Conservation (phyloP, 2,329 filamentous ascomycete species). For the Fusarium poae region DNA sequence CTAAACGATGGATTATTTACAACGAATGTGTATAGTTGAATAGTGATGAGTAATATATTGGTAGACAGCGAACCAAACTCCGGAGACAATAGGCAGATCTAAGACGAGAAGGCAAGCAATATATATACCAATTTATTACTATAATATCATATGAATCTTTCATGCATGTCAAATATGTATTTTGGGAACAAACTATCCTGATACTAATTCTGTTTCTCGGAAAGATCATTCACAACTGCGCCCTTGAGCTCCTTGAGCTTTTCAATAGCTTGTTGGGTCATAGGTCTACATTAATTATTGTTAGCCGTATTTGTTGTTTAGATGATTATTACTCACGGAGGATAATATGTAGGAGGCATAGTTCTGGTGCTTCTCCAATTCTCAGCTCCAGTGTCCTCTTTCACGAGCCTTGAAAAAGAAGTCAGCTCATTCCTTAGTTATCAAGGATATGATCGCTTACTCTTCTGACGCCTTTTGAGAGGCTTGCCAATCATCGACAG, state of each 20-base stretch:
- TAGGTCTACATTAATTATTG: not conserved
- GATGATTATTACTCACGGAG: not conserved
- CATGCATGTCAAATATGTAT: too few species aligned
- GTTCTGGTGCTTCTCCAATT: slow-evolving; percentile 16
- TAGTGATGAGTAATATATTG: too few species aligned
- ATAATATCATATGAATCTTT: too few species aligned
- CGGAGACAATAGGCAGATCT: too few species aligned
- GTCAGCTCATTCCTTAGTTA: rapidly evolving
- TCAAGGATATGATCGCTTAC: rapidly evolving
- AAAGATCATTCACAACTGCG: not conserved
- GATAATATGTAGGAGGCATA: slow-evolving; percentile 16
- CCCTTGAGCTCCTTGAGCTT: slow-evolving; percentile 23
- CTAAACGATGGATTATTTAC: too few species aligned
- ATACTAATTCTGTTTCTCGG: not conserved
- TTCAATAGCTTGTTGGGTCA: slow-evolving; percentile 21
- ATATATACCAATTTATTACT: too few species aligned
- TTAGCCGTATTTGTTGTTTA: rapidly evolving
- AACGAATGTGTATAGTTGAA: too few species aligned
- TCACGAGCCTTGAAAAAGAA: not conserved
- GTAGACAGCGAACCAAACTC: too few species aligned
- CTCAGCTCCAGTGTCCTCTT: slow-evolving; percentile 15
- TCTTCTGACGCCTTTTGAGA: not conserved
- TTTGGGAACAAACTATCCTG: not conserved
- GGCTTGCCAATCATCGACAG: slow-evolving; percentile 17
- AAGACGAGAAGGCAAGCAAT: too few species aligned